Percentiles rank a stretch among this genome's conserved stretches.
These are phyloP conservation scores for Sporothrix protearum DNA, from an alignment of 2,329 filamentous ascomycete species.

Conservation along the genomic window DNA sequence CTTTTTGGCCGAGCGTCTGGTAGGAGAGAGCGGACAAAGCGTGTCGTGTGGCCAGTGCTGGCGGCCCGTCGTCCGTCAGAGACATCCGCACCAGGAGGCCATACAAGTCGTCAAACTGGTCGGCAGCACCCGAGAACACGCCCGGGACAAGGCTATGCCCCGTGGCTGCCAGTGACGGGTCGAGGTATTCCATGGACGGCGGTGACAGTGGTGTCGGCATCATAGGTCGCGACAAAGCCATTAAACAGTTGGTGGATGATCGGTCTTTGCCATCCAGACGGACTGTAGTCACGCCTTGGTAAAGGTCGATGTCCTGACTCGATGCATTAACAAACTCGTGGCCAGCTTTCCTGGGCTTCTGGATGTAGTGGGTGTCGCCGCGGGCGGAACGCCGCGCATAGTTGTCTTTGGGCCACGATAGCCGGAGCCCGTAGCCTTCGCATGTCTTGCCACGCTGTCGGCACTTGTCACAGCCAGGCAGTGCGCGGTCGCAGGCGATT, in stretches of 20 bases:
- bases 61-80: slow-evolving; percentile 25
- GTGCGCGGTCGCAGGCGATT: slow-evolving; percentile 25
- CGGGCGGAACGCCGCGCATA: slow-evolving; percentile 5
- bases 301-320: slow-evolving; percentile 16
- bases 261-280: neutral
- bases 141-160: slow-evolving; percentile 23
- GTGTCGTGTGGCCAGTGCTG: slow-evolving; percentile 26
- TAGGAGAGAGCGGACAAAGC: slow-evolving; percentile 27
- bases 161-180: neutral
- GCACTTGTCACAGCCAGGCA: slow-evolving; percentile 25
- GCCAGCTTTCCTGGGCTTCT: neutral
- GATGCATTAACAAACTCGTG: slow-evolving; percentile 24
- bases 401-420: slow-evolving; percentile 26
- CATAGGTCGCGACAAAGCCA: neutral
- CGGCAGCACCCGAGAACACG: slow-evolving; percentile 22
- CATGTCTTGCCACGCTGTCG: slow-evolving; percentile 19
- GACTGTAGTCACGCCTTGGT: neutral
- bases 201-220: neutral
- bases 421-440: slow-evolving; percentile 25
- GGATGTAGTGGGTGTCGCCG: slow-evolving; percentile 10
- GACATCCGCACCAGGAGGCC: slow-evolving; percentile 29
- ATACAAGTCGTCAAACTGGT: slow-evolving; percentile 28
- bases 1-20: slow-evolving; percentile 22
- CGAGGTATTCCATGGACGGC: neutral
- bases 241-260: neutral